Conservation (phyloP, 1,284 basidiomycete species). For the Stereum hirsutum region DNA sequence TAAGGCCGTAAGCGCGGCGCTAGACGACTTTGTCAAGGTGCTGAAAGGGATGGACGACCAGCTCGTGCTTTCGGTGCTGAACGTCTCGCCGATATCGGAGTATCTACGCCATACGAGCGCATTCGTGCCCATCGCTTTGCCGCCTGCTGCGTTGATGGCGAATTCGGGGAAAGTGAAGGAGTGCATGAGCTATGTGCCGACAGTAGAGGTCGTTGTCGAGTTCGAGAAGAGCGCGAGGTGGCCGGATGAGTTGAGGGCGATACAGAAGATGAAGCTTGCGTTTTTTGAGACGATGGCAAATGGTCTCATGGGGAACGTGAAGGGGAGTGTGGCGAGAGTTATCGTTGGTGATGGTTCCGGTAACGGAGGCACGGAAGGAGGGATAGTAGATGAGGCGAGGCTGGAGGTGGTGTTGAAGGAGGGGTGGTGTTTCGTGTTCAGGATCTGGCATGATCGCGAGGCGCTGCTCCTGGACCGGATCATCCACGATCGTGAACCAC, state of each 20-base stretch:
- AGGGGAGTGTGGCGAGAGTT: slow-evolving; percentile 49
- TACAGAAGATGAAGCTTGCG: slow-evolving; percentile 94
- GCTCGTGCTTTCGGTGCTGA: slow-evolving; percentile 76
- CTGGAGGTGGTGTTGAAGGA: slow-evolving; percentile 76
- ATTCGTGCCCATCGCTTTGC: slow-evolving; percentile 63
- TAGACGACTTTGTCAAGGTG: slow-evolving; percentile 70
- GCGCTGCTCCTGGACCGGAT: slow-evolving; percentile 71
- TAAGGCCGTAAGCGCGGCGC: slow-evolving; percentile 71
- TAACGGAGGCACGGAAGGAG: slow-evolving; percentile 54
- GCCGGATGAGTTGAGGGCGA: slow-evolving; percentile 91
- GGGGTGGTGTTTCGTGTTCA: slow-evolving; percentile 83
- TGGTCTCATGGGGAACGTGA: slow-evolving; percentile 43
- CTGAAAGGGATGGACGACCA: slow-evolving; percentile 75
- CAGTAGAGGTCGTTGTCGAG: slow-evolving; percentile 72
- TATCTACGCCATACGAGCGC: slow-evolving; percentile 78
- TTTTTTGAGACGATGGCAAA: slow-evolving; percentile 76
- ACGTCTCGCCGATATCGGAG: slow-evolving; percentile 67
- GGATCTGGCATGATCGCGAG: slow-evolving; percentile 88
- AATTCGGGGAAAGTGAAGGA: slow-evolving; percentile 35
- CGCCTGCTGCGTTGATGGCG: slow-evolving; percentile 33
- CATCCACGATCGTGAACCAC: slow-evolving; percentile 32
- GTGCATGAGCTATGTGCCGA: slow-evolving; percentile 57
- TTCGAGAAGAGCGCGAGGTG: slow-evolving; percentile 90
- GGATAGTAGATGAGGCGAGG: slow-evolving; percentile 61
- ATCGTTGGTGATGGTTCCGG: slow-evolving; percentile 41